A percentile compares a stretch with the other conserved stretches of the same genome.
phyloP scores from a whole-genome alignment of 345 rosid genomes.

The Rhizophora apiculata region DNA sequence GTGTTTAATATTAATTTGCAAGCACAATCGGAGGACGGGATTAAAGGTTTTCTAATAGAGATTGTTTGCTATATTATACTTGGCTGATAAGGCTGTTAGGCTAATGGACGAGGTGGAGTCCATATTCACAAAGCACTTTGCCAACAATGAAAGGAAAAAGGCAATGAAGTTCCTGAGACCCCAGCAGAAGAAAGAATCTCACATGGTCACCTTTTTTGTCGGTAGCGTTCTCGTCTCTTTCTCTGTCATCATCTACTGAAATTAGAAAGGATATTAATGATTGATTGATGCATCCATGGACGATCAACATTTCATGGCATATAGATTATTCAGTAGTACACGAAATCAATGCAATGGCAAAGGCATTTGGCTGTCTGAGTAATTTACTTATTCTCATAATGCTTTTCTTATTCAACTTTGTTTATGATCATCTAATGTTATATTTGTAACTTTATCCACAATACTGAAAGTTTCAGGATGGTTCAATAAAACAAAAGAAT shows the following conservation, averaged over 20 bases:
- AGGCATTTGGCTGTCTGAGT: not conserved
- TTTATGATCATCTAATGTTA: too few species aligned
- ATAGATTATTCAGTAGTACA: too few species aligned
- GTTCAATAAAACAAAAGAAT: too few species aligned
- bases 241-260: not conserved
- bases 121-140: constrained; percentile 92
- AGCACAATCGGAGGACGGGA: constrained; percentile 1
- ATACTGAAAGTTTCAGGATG: too few species aligned
- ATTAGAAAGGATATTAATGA: too few species aligned
- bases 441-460: too few species aligned
- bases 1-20: not conserved
- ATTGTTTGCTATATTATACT: not conserved
- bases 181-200: constrained; percentile 80
- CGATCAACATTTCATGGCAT: too few species aligned
- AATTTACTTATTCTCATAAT: too few species aligned
- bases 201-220: constrained; percentile 93
- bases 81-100: constrained; percentile 57
- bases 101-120: constrained; percentile 99
- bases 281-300: too few species aligned
- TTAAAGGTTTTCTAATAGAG: not conserved
- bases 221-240: constrained; percentile 34
- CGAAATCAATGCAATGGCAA: not conserved
- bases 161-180: constrained; percentile 97
- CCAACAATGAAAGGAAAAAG: constrained; percentile 89
- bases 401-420: too few species aligned